Conservation (phyloP, 441 rosid genomes). For the Bruguiera hainesii region DNA sequence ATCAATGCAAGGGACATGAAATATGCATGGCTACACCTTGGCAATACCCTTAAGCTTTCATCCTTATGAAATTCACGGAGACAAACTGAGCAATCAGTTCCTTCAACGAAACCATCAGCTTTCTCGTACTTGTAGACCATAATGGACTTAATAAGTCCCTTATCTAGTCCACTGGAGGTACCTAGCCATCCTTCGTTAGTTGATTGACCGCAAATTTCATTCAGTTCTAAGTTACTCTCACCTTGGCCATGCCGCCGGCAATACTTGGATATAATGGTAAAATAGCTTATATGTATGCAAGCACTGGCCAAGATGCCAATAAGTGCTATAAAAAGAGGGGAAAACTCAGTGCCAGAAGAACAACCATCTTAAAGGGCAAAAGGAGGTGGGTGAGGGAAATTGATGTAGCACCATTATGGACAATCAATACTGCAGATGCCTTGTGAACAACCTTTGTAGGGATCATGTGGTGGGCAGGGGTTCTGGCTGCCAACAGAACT, state of each 20-base stretch:
- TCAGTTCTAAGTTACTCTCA: constrained; percentile 6
- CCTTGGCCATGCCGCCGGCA: constrained; percentile 36
- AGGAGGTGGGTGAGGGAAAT: constrained; percentile 83
- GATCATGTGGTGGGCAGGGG: constrained; percentile 60
- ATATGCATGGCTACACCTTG: constrained; percentile 73
- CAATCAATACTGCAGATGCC: constrained; percentile 79
- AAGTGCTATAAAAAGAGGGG: constrained; percentile 77
- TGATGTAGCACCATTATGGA: constrained; percentile 76
- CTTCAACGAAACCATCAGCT: constrained; percentile 51
- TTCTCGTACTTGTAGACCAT: constrained; percentile 48
- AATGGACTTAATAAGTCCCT: constrained; percentile 49
- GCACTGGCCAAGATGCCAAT: constrained; percentile 68
- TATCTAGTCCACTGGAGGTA: constrained; percentile 47
- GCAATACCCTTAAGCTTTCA: constrained; percentile 63
- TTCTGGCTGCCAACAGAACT: constrained; percentile 48
- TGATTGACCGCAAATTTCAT: constrained; percentile 20
- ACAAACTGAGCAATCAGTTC: constrained; percentile 70
- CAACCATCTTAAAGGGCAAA: constrained; percentile 25
- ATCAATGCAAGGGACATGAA: constrained; percentile 83
- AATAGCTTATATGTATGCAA: constrained; percentile 66
- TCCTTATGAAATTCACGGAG: constrained; percentile 66
- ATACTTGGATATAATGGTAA: constrained; percentile 60
- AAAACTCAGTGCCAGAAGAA: constrained; percentile 38
- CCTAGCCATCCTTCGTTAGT: constrained; percentile 22
- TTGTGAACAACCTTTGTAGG: constrained; percentile 73